A percentile compares a stretch with the other conserved stretches of the same genome.
These are phyloP conservation scores for Ganoderma boninense DNA, from an alignment of 1,284 basidiomycete genomes.

Conservation along the genomic window DNA sequence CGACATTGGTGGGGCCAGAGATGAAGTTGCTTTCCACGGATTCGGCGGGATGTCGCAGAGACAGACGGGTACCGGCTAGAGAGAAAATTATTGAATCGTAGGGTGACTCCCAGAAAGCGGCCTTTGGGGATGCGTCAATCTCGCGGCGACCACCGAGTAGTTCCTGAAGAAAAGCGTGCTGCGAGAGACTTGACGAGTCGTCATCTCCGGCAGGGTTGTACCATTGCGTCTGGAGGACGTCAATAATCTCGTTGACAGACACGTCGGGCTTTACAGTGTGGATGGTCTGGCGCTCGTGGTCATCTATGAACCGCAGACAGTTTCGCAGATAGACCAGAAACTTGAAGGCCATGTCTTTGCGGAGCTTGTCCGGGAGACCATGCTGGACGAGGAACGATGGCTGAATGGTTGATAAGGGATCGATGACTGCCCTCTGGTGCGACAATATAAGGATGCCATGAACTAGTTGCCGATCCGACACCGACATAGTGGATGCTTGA, in stretches of 20 bases:
- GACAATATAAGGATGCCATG: slow-evolving; percentile 59
- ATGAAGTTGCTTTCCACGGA: slow-evolving; percentile 30
- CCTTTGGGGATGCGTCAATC: not conserved
- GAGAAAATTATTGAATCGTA: slow-evolving; percentile 13
- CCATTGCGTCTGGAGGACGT: slow-evolving; percentile 36
- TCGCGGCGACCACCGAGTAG: slow-evolving; percentile 31
- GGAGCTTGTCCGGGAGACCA: slow-evolving; percentile 69
- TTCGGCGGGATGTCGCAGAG: slow-evolving; percentile 25
- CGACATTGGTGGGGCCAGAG: slow-evolving; percentile 29
- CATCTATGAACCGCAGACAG: slow-evolving; percentile 50
- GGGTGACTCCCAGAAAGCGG: slow-evolving; percentile 11
- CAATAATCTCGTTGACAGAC: slow-evolving; percentile 37
- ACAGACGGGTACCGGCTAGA: slow-evolving; percentile 17
- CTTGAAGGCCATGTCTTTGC: slow-evolving; percentile 71
- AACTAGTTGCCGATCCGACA: slow-evolving; percentile 45
- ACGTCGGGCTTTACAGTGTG: slow-evolving; percentile 22
- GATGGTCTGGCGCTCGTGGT: slow-evolving; percentile 37
- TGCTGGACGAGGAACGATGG: slow-evolving; percentile 82
- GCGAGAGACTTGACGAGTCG: slow-evolving; percentile 31
- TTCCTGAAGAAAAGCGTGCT: slow-evolving; percentile 34
- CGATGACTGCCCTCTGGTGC: slow-evolving; percentile 59
- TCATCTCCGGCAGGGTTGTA: slow-evolving; percentile 37
- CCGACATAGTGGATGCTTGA: not conserved
- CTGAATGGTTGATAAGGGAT: slow-evolving; percentile 80
- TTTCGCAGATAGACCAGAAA: slow-evolving; percentile 78